phyloP scores from a whole-genome alignment of 2,329 filamentous ascomycete species.

The Exophiala sideris region DNA sequence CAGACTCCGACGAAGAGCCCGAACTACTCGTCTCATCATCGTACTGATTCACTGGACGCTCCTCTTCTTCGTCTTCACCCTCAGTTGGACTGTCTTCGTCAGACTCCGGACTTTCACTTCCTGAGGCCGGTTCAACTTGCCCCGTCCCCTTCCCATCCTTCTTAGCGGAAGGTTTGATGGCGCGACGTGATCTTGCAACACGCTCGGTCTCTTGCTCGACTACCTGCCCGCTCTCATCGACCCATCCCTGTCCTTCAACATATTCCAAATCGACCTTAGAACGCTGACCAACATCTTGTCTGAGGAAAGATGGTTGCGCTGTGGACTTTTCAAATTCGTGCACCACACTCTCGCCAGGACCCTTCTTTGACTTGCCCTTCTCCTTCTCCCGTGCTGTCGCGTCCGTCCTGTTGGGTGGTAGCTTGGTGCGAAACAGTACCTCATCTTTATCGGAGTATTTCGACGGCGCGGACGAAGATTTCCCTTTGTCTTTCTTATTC shows the following conservation, averaged over 20 bases:
- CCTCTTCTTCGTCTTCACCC: constrained; percentile 31
- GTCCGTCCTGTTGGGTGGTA: constrained; percentile 57
- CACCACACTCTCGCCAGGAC: constrained; percentile 64
- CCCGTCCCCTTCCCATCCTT: background rate
- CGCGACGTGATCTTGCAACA: constrained; percentile 12
- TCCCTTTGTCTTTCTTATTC: constrained; percentile 44
- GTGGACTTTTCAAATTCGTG: constrained; percentile 88
- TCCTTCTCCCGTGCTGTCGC: constrained; percentile 16
- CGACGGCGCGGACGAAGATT: constrained; percentile 59
- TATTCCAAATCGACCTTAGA: constrained; percentile 59
- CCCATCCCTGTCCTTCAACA: constrained; percentile 83
- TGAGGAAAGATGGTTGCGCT: constrained; percentile 79
- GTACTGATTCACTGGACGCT: constrained; percentile 36
- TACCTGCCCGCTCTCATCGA: constrained; percentile 72
- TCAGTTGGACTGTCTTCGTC: constrained; percentile 30
- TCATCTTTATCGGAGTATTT: constrained; percentile 79
- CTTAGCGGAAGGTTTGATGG: constrained; percentile 28
- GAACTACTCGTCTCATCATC: constrained; percentile 29
- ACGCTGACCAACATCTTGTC: constrained; percentile 47
- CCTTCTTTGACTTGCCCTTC: constrained; percentile 59
- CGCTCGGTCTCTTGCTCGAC: constrained; percentile 52
- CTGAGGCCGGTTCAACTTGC: background rate
- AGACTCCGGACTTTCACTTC: constrained; percentile 34
- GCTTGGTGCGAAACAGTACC: constrained; percentile 76
- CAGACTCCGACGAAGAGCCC: constrained; percentile 26